Evolutionary conservation across 345 rosid genomes (phyloP).

Genomic region (Heritiera fomes): DNA sequence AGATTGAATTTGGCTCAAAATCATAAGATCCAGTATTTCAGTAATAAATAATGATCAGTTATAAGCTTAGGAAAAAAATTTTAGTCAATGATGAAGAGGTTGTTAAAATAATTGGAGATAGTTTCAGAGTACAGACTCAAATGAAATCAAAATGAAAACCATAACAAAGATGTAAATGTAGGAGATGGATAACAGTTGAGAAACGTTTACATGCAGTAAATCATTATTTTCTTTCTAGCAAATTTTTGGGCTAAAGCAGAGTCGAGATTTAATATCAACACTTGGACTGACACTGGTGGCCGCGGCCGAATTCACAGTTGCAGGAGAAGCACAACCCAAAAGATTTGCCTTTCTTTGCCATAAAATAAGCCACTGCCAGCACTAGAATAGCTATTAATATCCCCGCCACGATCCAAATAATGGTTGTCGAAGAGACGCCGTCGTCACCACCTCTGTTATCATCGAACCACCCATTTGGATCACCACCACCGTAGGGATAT

Average conservation of each 20-base stretch:
- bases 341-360: conserved; percentile 5
- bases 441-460: not conserved
- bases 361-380: not conserved
- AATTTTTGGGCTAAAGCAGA: not conserved
- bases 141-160: not conserved
- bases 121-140: not conserved
- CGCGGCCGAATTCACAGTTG: not conserved
- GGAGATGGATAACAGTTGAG: not conserved
- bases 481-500: not conserved
- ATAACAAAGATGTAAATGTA: not conserved
- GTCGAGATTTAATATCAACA: not conserved
- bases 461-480: conserved; percentile 2
- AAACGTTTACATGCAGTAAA: not conserved
- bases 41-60: too few relatives aligned
- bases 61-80: too few relatives aligned
- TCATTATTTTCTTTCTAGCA: not conserved
- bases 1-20: too few relatives aligned
- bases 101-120: too few relatives aligned
- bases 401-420: conserved; percentile 12
- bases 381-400: conserved; percentile 7
- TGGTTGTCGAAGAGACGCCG: not conserved
- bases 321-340: conserved; percentile 15
- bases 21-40: too few relatives aligned
- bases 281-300: conserved; percentile 3
- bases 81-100: too few relatives aligned